A percentile compares a stretch with the other conserved stretches of the same genome.
These are phyloP conservation scores for Simmondsia chinensis DNA, from an alignment of 148 eudicot species.

Conservation along the genomic window DNA sequence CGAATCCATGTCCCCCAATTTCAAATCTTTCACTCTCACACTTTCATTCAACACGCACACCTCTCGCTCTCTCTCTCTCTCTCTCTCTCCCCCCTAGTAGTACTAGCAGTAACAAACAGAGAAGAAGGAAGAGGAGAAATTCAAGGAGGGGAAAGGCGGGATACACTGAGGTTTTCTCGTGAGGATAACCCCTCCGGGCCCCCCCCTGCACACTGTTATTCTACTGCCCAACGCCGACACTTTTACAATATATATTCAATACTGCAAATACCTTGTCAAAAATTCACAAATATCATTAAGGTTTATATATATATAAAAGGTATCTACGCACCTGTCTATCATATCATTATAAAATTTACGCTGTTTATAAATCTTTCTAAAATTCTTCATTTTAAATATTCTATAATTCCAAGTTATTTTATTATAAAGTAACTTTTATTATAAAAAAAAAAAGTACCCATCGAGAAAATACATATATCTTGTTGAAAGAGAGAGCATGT, in stretches of 20 bases:
- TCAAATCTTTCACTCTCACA: not conserved
- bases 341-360: no score
- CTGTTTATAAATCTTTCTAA: no score
- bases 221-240: conserved; percentile 3
- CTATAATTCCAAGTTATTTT: no score
- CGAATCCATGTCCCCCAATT: conserved; percentile 33
- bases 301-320: no score
- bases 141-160: conserved; percentile 28
- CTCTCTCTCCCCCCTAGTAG: conserved; percentile 4
- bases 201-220: no score
- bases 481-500: no score
- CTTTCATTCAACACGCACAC: not conserved
- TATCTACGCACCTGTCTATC: no score
- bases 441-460: no score
- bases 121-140: conserved; percentile 3
- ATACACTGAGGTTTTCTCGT: conserved; percentile 24
- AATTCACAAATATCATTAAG: no score
- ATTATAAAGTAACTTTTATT: no score
- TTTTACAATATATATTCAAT: not conserved
- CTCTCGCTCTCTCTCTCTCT: conserved; percentile 4
- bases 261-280: not conserved
- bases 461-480: no score
- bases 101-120: conserved; percentile 4
- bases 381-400: no score
- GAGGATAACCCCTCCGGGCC: conserved; percentile 23